Evolutionary conservation across 257 asterid species (phyloP), one percentile per base, ranked within the genome.

Genomic region (Nicotiana paniculata): DNA sequence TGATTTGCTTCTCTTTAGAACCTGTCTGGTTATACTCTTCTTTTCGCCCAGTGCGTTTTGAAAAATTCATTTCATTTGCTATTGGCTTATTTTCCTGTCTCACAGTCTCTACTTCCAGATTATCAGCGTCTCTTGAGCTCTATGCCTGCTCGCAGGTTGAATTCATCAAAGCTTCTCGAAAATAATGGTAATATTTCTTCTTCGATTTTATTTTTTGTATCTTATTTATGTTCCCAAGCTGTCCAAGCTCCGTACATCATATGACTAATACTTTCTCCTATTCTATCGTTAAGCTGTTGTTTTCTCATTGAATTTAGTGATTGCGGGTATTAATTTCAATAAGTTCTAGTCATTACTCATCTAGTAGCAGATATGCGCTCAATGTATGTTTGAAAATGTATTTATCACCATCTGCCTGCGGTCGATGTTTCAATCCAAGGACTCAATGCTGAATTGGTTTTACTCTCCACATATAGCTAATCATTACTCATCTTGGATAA

Each of bases 101-200:
- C 86, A 59, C 98, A 96, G 99, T 93, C 99, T 87, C 93, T 96
- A 84, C 98, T 93, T 91, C 97, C 95, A 89, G 98, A 96, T 89
- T 96, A 96, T 88, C 98, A 92, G 90, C 97, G 97, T 74, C 98
- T 96, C 84, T 86, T 96, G 93, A 91, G 98, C 89, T 93, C 97
- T 85, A 85, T 78, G 83, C 99, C 99, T 77, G 86, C 98, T 87
- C 98, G 99, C 88, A 92, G 99, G 88, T 91, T 96, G 88, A 96
- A 96, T 92, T 89, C 98, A 84, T 92, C 98, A 81, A 96, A 94
- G 89, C 97, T 96, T 90, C 89, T 93, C 82, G 99, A 96, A 86
- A 95, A 95, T 90, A 84, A 98, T 63, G 99, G 98, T 80, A 46
- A 64, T 21, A 2, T 12, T 43, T 18, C 3, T 72, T 43, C n/a